phyloP scores from a whole-genome alignment of 345 rosid genomes.

The Gossypium stocksii region DNA sequence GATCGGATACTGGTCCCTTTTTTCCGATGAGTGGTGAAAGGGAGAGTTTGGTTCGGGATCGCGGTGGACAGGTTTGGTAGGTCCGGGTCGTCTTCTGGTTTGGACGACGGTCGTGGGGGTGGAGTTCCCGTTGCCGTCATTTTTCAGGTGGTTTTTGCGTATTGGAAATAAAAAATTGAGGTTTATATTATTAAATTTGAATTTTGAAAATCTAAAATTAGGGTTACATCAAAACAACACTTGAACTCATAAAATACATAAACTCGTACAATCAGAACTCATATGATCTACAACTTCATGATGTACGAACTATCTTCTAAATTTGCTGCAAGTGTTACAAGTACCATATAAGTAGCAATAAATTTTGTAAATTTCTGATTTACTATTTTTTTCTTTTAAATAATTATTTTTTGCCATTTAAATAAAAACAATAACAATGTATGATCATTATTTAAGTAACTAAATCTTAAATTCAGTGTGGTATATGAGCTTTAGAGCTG shows the following conservation, averaged over 20 bases:
- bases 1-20: conserved; percentile 60
- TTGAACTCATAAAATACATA: too few species aligned
- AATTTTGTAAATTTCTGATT: neutral
- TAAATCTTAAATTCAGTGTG: too few species aligned
- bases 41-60: conserved; percentile 1
- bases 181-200: neutral
- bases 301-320: neutral
- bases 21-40: conserved; percentile 45
- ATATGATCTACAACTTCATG: too few species aligned
- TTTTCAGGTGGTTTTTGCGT: too few species aligned
- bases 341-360: neutral
- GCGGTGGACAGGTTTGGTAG: conserved; percentile 13
- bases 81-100: conserved; percentile 37
- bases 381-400: too few species aligned
- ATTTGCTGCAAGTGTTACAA: neutral
- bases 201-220: too few species aligned
- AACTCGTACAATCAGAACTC: too few species aligned
- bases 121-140: conserved; percentile 31
- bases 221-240: too few species aligned
- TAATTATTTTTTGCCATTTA: too few species aligned
- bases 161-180: neutral
- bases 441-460: too few species aligned
- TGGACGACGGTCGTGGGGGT: conserved; percentile 16
- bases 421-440: too few species aligned
- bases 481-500: too few species aligned